Evolutionary conservation across 139 green algal genomes (phyloP).

Genomic region (Coelastrella sp.): DNA sequence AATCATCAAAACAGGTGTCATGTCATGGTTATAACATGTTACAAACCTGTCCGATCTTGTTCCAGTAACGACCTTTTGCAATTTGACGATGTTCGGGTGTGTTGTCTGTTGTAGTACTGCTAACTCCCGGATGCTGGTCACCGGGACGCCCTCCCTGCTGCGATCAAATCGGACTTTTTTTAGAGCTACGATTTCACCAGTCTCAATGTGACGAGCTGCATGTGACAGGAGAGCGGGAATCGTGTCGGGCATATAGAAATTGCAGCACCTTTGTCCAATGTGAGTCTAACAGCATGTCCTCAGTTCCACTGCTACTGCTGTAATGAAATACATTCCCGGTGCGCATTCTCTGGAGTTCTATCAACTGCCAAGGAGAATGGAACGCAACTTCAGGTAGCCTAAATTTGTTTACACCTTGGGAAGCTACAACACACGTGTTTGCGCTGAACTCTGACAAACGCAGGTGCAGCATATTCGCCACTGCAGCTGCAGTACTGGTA

Average conservation of each 20-base stretch:
- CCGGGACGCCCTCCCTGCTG: slow-evolving; percentile 72
- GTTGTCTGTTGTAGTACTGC: slow-evolving; percentile 73
- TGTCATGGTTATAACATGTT: too few species aligned
- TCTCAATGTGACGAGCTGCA: slow-evolving; percentile 66
- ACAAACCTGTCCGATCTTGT: slow-evolving; percentile 75
- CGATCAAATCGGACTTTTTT: slow-evolving; percentile 69
- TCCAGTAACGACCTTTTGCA: slow-evolving; percentile 83
- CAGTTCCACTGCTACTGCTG: background rate
- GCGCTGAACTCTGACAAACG: background rate
- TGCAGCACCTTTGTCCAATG: background rate
- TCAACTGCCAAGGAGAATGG: too few species aligned
- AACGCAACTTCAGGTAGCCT: too few species aligned
- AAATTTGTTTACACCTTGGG: background rate
- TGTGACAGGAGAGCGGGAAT: background rate
- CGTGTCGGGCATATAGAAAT: background rate
- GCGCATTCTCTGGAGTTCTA: too few species aligned
- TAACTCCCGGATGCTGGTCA: slow-evolving; percentile 84
- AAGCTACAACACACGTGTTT: background rate
- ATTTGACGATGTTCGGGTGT: slow-evolving; percentile 82
- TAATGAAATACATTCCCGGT: too few species aligned
- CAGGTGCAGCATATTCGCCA: background rate
- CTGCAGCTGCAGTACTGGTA: background rate
- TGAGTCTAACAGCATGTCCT: background rate
- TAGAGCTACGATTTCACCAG: slow-evolving; percentile 81
- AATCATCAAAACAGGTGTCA: too few species aligned